Conservation (phyloP, 768 basidiomycete species). For the Trametes meyenii region DNA sequence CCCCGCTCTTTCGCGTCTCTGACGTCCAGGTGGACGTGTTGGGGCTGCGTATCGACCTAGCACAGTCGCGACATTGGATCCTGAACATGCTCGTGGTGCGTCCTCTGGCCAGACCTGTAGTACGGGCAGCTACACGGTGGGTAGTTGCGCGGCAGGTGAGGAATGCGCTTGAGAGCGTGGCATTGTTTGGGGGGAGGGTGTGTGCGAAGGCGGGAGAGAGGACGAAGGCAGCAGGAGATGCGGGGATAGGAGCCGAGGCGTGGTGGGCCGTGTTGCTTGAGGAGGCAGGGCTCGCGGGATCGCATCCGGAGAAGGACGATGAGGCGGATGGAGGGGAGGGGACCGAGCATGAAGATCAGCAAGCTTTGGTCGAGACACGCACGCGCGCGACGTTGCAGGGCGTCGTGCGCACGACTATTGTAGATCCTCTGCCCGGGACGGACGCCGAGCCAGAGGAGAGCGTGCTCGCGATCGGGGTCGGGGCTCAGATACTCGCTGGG, state of each 20-base stretch:
- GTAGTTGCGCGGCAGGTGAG: constrained; percentile 27
- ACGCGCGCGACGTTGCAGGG: constrained; percentile 29
- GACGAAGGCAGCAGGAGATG: constrained; percentile 7
- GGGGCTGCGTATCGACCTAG: constrained; percentile 26
- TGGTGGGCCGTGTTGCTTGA: background rate
- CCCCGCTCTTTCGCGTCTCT: constrained; percentile 27
- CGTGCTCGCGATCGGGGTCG: constrained; percentile 31
- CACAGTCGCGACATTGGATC: constrained; percentile 33
- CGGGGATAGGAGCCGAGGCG: constrained; percentile 9
- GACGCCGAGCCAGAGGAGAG: constrained; percentile 20
- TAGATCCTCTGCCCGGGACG: constrained; percentile 1
- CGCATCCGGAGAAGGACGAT: background rate
- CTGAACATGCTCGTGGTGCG: constrained; percentile 32
- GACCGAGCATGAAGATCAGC: background rate
- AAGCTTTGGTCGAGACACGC: constrained; percentile 18
- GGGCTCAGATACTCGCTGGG: constrained; percentile 32
- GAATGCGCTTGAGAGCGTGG: constrained; percentile 18
- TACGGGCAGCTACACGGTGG: constrained; percentile 12
- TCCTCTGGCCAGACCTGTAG: constrained; percentile 29
- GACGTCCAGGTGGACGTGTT: constrained; percentile 28
- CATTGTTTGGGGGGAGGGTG: constrained; percentile 4
- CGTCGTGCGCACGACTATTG: constrained; percentile 27
- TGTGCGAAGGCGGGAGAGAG: constrained; percentile 5
- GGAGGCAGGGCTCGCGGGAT: background rate
- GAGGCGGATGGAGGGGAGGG: background rate